A percentile compares a stretch with the other conserved stretches of the same genome.
Conservation (phyloP, 331 rosid genomes). For the Quercus phellos region DNA sequence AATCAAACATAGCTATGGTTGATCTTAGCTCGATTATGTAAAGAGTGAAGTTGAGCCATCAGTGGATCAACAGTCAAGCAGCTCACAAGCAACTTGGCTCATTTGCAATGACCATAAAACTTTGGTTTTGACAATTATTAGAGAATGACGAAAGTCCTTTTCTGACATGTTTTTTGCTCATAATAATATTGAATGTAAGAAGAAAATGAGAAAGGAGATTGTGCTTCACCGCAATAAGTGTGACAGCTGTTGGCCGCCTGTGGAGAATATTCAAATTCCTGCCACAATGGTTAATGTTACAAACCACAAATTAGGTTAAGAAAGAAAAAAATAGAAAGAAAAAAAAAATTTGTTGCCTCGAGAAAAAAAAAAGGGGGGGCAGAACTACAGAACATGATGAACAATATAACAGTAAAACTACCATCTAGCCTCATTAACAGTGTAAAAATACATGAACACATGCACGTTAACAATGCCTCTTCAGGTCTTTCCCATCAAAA, state of each 20-base stretch:
- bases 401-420: not conserved
- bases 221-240: conserved; percentile 63
- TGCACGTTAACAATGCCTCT: not conserved
- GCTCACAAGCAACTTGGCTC: not conserved
- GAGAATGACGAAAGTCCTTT: not conserved
- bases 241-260: conserved; percentile 43
- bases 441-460: not conserved
- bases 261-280: conserved; percentile 81
- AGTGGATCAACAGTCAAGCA: not conserved
- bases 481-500: conserved; percentile 4
- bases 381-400: not conserved
- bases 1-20: not conserved
- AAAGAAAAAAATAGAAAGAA: not conserved
- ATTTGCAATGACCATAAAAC: not conserved
- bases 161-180: not conserved
- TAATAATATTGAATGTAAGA: not conserved
- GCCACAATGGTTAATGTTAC: conserved; percentile 28
- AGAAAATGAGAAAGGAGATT: not conserved
- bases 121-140: not conserved
- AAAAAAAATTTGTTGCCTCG: not conserved
- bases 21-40: not conserved
- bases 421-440: not conserved
- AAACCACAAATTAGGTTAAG: conserved; percentile 6
- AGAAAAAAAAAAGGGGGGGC: not conserved
- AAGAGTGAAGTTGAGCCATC: not conserved